These are phyloP conservation scores for Pyricularia sp. DNA, from an alignment of 2,329 filamentous ascomycete species.

Conservation along the genomic window DNA sequence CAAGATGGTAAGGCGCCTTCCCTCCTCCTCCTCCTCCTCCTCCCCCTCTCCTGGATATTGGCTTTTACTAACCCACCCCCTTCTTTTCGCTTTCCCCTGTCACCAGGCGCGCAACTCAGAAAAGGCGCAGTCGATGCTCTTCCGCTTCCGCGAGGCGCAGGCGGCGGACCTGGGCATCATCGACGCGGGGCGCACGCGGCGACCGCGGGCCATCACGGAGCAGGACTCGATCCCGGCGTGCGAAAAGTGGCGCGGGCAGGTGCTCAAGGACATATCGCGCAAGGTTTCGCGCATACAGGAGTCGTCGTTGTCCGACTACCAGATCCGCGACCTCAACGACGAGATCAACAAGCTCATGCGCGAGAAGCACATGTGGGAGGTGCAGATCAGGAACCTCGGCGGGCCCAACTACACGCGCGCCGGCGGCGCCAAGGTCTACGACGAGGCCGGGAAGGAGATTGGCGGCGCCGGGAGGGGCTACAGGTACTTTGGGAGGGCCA, in stretches of 20 bases:
- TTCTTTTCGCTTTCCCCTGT: background rate
- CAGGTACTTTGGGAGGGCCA: constrained; percentile 82
- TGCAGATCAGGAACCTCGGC: constrained; percentile 89
- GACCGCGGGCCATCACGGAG: constrained; percentile 81
- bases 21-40: no score
- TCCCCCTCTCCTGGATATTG: no score
- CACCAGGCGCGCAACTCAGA: constrained; percentile 78
- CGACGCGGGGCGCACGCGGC: constrained; percentile 77
- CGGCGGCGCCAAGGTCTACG: constrained; percentile 52
- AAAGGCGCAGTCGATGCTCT: constrained; percentile 99
- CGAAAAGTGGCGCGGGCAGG: constrained; percentile 97
- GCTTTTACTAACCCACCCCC: background rate
- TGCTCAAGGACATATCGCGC: constrained; percentile 91
- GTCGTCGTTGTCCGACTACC: constrained; percentile 78
- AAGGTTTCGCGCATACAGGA: constrained; percentile 97
- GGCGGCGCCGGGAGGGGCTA: constrained; percentile 75
- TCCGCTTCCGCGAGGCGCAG: constrained; percentile 96
- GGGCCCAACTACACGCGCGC: constrained; percentile 90
- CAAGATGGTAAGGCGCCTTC: constrained; percentile 8
- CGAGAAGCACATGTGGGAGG: constrained; percentile 98
- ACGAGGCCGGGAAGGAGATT: constrained; percentile 61
- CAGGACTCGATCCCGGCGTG: constrained; percentile 73
- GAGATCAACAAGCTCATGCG: constrained; percentile 99
- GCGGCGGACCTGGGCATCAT: constrained; percentile 92
- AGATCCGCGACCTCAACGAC: constrained; percentile 94